These are phyloP conservation scores for Acacia pycnantha DNA, from an alignment of 331 rosid species.

Conservation along the genomic window DNA sequence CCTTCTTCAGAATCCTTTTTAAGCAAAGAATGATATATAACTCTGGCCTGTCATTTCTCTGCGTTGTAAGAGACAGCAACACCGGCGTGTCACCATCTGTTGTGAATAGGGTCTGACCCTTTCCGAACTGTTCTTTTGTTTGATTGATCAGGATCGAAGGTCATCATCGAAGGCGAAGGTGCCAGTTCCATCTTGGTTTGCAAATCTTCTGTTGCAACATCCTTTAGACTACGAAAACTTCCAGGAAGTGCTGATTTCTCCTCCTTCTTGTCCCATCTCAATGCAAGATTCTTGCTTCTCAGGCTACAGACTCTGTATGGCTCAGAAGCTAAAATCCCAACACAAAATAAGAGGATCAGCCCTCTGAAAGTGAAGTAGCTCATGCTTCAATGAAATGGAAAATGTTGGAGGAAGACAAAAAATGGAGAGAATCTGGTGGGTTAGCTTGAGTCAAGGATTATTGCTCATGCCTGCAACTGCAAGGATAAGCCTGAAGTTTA, in stretches of 20 bases:
- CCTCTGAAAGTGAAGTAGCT: conserved; percentile 42
- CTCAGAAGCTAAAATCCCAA: conserved; percentile 62
- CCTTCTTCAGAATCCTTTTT: conserved; percentile 29
- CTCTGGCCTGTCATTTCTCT: conserved; percentile 26
- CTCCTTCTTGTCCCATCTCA: conserved; percentile 49
- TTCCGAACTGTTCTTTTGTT: conserved; percentile 61
- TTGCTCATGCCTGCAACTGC: conserved; percentile 34
- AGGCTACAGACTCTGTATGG: conserved; percentile 49
- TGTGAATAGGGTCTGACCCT: conserved; percentile 92
- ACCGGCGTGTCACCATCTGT: conserved; percentile 58
- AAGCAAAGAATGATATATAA: conserved; percentile 36
- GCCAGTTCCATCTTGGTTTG: conserved; percentile 47
- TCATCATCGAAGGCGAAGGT: conserved; percentile 57
- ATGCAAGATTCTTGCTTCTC: conserved; percentile 64
- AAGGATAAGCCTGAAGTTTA: conserved; percentile 39
- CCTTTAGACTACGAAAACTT: conserved; percentile 48
- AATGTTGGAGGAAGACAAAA: conserved; percentile 27
- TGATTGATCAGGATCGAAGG: conserved; percentile 62
- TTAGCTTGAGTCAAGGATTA: conserved; percentile 3
- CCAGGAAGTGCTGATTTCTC: conserved; percentile 38
- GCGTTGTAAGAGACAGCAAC: conserved; percentile 22
- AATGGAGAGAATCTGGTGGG: conserved; percentile 19
- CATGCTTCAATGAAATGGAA: conserved; percentile 42
- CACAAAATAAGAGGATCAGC: conserved; percentile 44
- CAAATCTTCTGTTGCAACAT: conserved; percentile 47